Conservation (phyloP, 176 grass and related monocot species). For the Avena sativa region DNA sequence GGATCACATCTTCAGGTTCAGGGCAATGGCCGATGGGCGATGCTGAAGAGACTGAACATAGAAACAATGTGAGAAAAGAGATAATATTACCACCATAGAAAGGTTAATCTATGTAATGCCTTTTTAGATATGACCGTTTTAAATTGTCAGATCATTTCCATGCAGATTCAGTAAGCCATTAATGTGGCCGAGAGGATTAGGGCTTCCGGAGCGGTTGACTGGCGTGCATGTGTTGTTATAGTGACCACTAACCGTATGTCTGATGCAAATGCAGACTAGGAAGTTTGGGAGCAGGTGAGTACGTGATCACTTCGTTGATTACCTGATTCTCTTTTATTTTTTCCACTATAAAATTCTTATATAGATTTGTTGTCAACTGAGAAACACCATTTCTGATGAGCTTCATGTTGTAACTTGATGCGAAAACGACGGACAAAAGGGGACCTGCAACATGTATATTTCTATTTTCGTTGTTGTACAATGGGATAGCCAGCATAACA, state of each 20-base stretch:
- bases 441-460: too few species aligned
- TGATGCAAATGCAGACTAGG: neutral
- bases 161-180: constrained; percentile 81
- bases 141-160: neutral
- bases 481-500: too few species aligned
- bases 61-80: constrained; percentile 70
- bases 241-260: neutral
- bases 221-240: constrained; percentile 58
- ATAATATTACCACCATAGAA: constrained; percentile 44
- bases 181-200: constrained; percentile 73
- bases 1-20: constrained; percentile 82
- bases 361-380: too few species aligned
- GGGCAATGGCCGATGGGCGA: constrained; percentile 83
- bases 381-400: too few species aligned
- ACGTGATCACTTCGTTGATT: neutral
- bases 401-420: too few species aligned
- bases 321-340: neutral
- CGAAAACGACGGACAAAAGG: too few species aligned
- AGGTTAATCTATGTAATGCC: neutral
- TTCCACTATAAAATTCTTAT: too few species aligned
- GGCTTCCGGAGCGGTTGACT: constrained; percentile 61
- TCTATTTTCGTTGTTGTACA: too few species aligned
- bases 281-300: neutral
- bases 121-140: neutral
- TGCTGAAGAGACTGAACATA: constrained; percentile 70